Conservation (phyloP, 1,284 basidiomycete species). For the Filobasidium uniguttulatum region DNA sequence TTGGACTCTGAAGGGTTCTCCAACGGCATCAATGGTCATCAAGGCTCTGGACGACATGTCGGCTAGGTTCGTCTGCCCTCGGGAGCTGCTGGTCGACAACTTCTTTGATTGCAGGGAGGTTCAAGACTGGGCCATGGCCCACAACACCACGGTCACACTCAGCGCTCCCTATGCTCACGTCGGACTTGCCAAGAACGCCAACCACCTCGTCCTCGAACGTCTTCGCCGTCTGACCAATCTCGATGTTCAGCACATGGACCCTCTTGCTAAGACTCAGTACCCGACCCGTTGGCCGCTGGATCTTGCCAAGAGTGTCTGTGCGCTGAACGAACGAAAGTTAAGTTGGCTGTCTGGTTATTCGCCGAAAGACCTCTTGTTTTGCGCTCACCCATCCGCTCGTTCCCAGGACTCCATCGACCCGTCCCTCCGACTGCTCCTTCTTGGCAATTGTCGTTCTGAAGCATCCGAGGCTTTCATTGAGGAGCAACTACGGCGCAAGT, state of each 20-base stretch:
- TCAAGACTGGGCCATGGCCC: neutral
- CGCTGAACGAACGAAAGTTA: constrained; percentile 16
- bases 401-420: neutral
- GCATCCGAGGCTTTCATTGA: neutral
- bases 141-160: neutral
- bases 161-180: neutral
- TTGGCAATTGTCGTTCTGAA: neutral
- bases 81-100: neutral
- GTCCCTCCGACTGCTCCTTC: neutral
- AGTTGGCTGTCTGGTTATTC: constrained; percentile 8
- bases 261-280: neutral
- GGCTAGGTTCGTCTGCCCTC: neutral
- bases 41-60: neutral
- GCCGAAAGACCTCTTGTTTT: constrained; percentile 16
- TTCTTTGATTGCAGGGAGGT: neutral
- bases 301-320: constrained; percentile 10
- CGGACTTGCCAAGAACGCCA: neutral
- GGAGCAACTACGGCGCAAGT: neutral
- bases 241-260: neutral
- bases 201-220: neutral
- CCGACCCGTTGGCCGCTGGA: constrained; percentile 12
- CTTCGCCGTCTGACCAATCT: neutral
- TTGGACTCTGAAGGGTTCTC: neutral
- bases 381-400: neutral
- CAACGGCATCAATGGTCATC: neutral